phyloP scores from a whole-genome alignment of 2,329 filamentous ascomycete species.

The Ascochyta rabiei region DNA sequence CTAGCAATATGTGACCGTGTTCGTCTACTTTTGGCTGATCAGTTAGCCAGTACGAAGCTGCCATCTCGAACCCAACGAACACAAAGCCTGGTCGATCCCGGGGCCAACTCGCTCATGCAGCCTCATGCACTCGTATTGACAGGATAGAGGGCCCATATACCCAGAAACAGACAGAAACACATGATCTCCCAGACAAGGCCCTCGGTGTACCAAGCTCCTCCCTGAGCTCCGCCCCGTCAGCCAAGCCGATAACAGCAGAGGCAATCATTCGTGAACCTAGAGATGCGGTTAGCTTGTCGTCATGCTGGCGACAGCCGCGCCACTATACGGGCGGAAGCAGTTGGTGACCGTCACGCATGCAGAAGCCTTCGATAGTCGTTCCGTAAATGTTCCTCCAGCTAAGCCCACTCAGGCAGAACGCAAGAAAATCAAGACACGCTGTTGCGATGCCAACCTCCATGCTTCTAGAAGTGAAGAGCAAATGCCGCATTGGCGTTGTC shows the following conservation, averaged over 20 bases:
- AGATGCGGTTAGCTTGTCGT: not conserved
- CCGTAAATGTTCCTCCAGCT: slow-evolving; percentile 10
- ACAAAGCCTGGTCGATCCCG: not conserved
- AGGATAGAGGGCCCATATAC: not conserved
- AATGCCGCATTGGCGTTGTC: slow-evolving; percentile 11
- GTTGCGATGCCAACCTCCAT: slow-evolving; percentile 8
- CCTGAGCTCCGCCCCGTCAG: not conserved
- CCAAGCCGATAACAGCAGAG: slow-evolving; percentile 17
- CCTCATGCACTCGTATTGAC: not conserved
- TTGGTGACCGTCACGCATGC: slow-evolving; percentile 12
- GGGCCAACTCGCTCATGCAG: not conserved
- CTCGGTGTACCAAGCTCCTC: slow-evolving; percentile 5
- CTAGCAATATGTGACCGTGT: too few relatives aligned
- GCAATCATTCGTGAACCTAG: slow-evolving; percentile 6
- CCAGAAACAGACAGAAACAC: not conserved
- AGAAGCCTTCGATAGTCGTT: slow-evolving; percentile 17
- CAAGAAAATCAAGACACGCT: slow-evolving; percentile 11
- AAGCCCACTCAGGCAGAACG: slow-evolving; percentile 6
- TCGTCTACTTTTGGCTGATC: not conserved
- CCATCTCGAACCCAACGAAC: not conserved
- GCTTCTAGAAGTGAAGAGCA: not conserved
- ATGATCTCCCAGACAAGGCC: slow-evolving; percentile 6
- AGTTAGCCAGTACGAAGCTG: not conserved
- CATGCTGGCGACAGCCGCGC: slow-evolving; percentile 10
- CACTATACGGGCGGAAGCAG: slow-evolving; percentile 14